Evolutionary conservation across 2,329 filamentous ascomycete species (phyloP).

Genomic region (Rutstroemia sp.): DNA sequence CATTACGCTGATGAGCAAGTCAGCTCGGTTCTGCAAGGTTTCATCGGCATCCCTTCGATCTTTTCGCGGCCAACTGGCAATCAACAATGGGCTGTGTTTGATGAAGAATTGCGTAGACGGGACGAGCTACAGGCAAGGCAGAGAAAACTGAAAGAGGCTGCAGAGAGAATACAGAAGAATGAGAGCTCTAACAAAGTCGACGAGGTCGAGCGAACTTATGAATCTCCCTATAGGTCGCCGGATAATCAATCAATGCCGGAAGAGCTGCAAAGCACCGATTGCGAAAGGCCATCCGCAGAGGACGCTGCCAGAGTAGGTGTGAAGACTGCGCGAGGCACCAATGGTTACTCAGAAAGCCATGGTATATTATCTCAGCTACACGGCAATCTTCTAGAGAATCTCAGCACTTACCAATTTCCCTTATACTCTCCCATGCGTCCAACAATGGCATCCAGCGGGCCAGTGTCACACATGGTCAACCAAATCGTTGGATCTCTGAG

Average conservation of each 20-base stretch:
- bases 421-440: slow-evolving; percentile 20
- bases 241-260: no score
- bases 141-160: slow-evolving; percentile 18
- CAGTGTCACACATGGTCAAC: slow-evolving; percentile 35
- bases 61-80: slow-evolving; percentile 19
- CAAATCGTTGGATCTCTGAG: background rate
- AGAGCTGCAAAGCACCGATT: no score
- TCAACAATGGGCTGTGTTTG: slow-evolving; percentile 22
- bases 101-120: slow-evolving; percentile 22
- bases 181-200: no score
- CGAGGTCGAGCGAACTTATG: no score
- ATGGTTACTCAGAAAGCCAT: no score
- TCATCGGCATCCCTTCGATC: slow-evolving; percentile 28
- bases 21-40: slow-evolving; percentile 27
- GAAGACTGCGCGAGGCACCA: slow-evolving; percentile 5
- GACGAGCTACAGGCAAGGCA: slow-evolving; percentile 22
- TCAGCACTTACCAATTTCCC: slow-evolving; percentile 17
- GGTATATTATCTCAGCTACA: background rate
- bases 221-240: no score
- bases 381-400: background rate
- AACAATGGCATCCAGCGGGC: slow-evolving; percentile 39
- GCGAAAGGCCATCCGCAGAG: background rate
- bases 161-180: slow-evolving; percentile 6
- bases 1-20: slow-evolving; percentile 27
- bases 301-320: slow-evolving; percentile 13